phyloP scores from a whole-genome alignment of 139 green algal genomes.

The Chlorella sp. region DNA sequence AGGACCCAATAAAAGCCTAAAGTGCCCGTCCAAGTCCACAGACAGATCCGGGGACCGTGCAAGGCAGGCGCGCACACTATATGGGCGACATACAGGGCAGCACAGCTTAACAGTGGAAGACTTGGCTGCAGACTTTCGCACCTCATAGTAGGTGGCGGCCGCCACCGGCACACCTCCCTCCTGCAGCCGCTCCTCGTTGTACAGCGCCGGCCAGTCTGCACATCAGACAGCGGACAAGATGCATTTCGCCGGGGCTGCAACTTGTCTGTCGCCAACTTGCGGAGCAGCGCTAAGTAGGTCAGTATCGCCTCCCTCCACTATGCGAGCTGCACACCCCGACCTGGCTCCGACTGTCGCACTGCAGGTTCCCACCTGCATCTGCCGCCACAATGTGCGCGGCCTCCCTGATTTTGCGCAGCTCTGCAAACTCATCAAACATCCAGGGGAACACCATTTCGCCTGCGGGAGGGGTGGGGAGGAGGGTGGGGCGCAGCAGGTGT shows the following conservation, averaged over 20 bases:
- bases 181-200: conserved; percentile 67
- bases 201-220: conserved; percentile 86
- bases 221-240: not conserved
- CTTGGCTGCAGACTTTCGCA: too few relatives aligned
- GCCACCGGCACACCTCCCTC: conserved; percentile 73
- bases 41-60: too few relatives aligned
- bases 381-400: conserved; percentile 74
- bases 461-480: too few relatives aligned
- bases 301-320: not conserved
- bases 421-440: conserved; percentile 90
- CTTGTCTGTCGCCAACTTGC: too few relatives aligned
- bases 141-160: conserved; percentile 84
- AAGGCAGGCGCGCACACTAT: too few relatives aligned
- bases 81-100: too few relatives aligned
- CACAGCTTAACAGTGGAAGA: too few relatives aligned
- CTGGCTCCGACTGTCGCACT: not conserved
- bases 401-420: conserved; percentile 74
- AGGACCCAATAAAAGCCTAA: too few relatives aligned
- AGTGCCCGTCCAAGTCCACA: too few relatives aligned
- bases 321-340: not conserved
- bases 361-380: conserved; percentile 12
- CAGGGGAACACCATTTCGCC: conserved; percentile 96
- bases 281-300: not conserved
- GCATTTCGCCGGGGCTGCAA: too few relatives aligned
- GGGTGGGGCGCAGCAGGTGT: not conserved